phyloP scores from a whole-genome alignment of 208 protist species.

The Crithidia sp. region DNA sequence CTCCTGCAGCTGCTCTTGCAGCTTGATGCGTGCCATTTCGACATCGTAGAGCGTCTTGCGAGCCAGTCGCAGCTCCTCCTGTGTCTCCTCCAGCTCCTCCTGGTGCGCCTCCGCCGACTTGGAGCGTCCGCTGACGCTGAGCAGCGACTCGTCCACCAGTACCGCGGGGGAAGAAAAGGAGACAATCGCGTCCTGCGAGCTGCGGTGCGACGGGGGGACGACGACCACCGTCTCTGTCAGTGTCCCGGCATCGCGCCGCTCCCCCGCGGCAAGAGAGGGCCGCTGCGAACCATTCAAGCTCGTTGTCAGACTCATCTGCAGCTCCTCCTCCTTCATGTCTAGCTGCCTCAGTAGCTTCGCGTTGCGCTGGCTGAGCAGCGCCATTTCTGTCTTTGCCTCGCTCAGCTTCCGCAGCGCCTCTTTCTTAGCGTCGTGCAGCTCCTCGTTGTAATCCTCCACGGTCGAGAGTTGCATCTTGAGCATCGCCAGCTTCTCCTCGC shows the following conservation, averaged over 20 bases:
- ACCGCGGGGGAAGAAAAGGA: no score
- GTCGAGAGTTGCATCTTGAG: conserved; percentile 42
- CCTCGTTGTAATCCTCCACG: conserved; percentile 40
- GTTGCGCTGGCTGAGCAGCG: conserved; percentile 46
- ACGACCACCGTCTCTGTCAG: background rate
- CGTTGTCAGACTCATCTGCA: conserved; percentile 16
- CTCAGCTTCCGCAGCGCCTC: conserved; percentile 51
- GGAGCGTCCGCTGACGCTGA: conserved; percentile 6
- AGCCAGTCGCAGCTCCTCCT: conserved; percentile 18
- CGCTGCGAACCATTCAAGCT: conserved; percentile 7
- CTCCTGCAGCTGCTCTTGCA: conserved; percentile 21
- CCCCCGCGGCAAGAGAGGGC: background rate
- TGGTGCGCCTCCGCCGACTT: background rate
- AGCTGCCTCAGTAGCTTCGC: conserved; percentile 32
- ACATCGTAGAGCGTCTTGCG: conserved; percentile 10
- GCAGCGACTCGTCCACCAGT: background rate
- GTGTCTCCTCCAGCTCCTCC: conserved; percentile 21
- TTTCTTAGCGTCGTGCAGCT: conserved; percentile 51
- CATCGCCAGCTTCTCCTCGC: conserved; percentile 45
- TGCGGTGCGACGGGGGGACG: no score
- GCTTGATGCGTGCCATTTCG: background rate
- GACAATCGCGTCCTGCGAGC: no score
- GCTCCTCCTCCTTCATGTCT: conserved; percentile 21
- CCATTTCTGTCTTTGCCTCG: conserved; percentile 59
- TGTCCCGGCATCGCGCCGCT: conserved; percentile 17